A percentile compares a stretch with the other conserved stretches of the same genome.
These are phyloP conservation scores for Lachancea mirantina DNA, from an alignment of 805 yeast genomes.

Conservation along the genomic window DNA sequence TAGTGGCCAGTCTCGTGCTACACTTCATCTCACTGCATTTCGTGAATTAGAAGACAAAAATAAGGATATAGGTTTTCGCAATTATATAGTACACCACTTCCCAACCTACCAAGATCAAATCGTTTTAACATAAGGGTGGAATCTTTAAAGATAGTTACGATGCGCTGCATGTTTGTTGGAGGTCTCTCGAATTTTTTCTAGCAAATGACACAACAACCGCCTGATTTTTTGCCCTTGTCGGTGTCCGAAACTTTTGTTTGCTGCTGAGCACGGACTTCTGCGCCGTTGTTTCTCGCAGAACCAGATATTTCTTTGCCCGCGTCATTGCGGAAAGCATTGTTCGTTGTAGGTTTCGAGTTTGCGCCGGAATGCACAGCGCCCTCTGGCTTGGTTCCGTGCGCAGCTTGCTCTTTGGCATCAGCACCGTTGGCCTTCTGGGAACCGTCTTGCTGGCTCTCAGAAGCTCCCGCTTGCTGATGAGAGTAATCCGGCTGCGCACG, in stretches of 20 bases:
- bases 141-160: neutral
- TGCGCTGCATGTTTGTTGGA: neutral
- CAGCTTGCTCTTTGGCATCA: constrained; percentile 2
- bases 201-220: constrained; percentile 33
- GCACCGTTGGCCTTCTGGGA: constrained; percentile 6
- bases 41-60: constrained; percentile 75
- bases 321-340: too few species aligned
- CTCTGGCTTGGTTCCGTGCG: neutral
- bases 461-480: constrained; percentile 2
- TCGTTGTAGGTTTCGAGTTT: too few species aligned
- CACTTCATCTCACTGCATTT: constrained; percentile 89
- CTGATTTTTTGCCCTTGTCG: constrained; percentile 17
- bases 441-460: constrained; percentile 1
- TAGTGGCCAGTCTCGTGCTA: constrained; percentile 77
- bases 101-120: neutral
- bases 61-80: too few species aligned
- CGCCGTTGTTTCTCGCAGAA: too few species aligned
- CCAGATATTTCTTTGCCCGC: too few species aligned
- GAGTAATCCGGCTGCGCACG: constrained; percentile 6
- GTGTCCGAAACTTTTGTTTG: constrained; percentile 4
- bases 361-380: constrained; percentile 5
- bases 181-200: constrained; percentile 2
- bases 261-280: constrained; percentile 13
- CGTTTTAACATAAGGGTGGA: neutral
- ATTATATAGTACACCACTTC: too few species aligned